Evolutionary conservation across 75 land plant species (phyloP).

Genomic region (Gnetum montanum): DNA sequence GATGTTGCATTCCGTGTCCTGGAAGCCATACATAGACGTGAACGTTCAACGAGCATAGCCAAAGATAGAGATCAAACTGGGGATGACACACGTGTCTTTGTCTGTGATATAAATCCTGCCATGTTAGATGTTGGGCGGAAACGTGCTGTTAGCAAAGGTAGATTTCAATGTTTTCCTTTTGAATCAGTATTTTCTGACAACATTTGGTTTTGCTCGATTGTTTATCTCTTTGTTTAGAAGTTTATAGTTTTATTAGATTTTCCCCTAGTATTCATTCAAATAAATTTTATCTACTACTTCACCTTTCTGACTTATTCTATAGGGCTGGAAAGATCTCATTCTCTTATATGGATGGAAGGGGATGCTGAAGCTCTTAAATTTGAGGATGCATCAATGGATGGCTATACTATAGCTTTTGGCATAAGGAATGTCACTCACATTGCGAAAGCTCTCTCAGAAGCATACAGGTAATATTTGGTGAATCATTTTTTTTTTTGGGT

Average conservation of each 20-base stretch:
- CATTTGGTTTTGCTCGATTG: neutral
- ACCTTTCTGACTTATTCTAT: no score
- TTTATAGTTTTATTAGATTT: neutral
- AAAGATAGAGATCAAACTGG: slow-evolving; percentile 39
- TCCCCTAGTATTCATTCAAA: neutral
- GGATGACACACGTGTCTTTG: slow-evolving; percentile 62
- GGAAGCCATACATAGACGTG: slow-evolving; percentile 46
- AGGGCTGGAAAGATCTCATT: slow-evolving; percentile 57
- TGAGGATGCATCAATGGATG: slow-evolving; percentile 79
- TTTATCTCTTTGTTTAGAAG: slow-evolving; percentile 4
- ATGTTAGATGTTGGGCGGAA: slow-evolving; percentile 89
- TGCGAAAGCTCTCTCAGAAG: slow-evolving; percentile 85
- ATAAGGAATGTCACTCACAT: slow-evolving; percentile 98
- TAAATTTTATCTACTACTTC: no score
- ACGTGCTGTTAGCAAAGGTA: slow-evolving; percentile 73
- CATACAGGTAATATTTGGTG: slow-evolving; percentile 70
- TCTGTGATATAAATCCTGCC: slow-evolving; percentile 92
- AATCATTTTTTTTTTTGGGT: neutral
- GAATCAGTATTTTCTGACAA: neutral
- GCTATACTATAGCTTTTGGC: slow-evolving; percentile 98
- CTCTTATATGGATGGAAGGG: slow-evolving; percentile 84
- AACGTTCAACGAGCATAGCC: slow-evolving; percentile 18
- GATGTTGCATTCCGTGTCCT: slow-evolving; percentile 91
- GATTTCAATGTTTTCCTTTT: no score
- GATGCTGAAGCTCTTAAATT: slow-evolving; percentile 91